Evolutionary conservation across 1,284 basidiomycete species (phyloP).

Genomic region (Trichosporon sp.): DNA sequence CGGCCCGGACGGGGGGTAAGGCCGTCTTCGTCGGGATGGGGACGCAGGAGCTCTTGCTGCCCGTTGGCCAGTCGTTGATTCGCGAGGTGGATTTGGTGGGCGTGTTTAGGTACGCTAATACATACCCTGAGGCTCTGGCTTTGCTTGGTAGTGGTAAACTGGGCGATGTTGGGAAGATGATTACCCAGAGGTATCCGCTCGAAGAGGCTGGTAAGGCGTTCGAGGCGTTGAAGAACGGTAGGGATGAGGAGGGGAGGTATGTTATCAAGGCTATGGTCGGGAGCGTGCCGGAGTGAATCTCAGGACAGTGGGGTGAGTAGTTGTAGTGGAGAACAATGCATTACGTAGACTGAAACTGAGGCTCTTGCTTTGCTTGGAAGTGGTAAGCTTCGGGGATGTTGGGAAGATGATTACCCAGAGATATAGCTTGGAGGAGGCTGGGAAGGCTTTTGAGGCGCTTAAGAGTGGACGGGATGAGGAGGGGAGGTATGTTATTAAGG

Average conservation of each 20-base stretch:
- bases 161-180: slow-evolving; percentile 63
- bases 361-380: slow-evolving; percentile 69
- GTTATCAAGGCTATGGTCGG: slow-evolving; percentile 80
- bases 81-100: slow-evolving; percentile 92
- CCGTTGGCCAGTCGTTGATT: slow-evolving; percentile 72
- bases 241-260: slow-evolving; percentile 68
- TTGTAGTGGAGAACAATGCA: background rate
- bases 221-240: slow-evolving; percentile 66
- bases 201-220: slow-evolving; percentile 66
- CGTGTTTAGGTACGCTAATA: slow-evolving; percentile 71
- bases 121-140: slow-evolving; percentile 73
- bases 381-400: slow-evolving; percentile 59
- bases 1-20: slow-evolving; percentile 62
- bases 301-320: background rate
- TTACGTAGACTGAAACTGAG: too few species aligned
- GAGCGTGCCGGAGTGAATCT: slow-evolving; percentile 10
- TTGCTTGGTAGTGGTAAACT: slow-evolving; percentile 63
- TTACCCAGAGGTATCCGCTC: slow-evolving; percentile 72
- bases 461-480: slow-evolving; percentile 66
- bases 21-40: slow-evolving; percentile 96
- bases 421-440: slow-evolving; percentile 61
- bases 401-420: slow-evolving; percentile 76
- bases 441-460: slow-evolving; percentile 72
- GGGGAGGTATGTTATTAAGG: slow-evolving; percentile 76
- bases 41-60: slow-evolving; percentile 69